A percentile compares a stretch with the other conserved stretches of the same genome.
These are phyloP conservation scores for Rubroboletus pulcherrimus DNA, from an alignment of 768 basidiomycete species.

Conservation along the genomic window DNA sequence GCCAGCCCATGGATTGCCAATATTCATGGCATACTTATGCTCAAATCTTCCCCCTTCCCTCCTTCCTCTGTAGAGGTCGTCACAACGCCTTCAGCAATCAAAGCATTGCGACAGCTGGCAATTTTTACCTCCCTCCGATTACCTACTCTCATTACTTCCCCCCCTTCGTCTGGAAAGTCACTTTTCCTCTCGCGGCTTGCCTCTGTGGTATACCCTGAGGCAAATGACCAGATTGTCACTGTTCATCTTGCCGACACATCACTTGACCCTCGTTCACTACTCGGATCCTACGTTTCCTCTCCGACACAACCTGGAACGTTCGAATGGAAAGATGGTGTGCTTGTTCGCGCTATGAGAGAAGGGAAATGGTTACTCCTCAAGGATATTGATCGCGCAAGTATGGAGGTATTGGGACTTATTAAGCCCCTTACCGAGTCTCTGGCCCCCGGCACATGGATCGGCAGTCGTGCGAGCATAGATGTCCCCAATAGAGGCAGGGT, in stretches of 20 bases:
- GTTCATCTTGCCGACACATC: constrained; percentile 95
- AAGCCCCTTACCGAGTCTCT: constrained; percentile 80
- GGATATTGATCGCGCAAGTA: constrained; percentile 87
- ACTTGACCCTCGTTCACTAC: constrained; percentile 85
- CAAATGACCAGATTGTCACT: constrained; percentile 67
- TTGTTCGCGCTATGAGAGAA: constrained; percentile 84
- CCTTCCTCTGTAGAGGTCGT: constrained; percentile 44
- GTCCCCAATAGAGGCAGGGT: constrained; percentile 74
- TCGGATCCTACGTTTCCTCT: constrained; percentile 93
- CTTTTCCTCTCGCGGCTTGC: constrained; percentile 77
- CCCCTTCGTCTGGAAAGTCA: constrained; percentile 87
- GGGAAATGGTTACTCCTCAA: constrained; percentile 93
- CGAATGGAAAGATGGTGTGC: constrained; percentile 93
- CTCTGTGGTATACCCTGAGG: constrained; percentile 53
- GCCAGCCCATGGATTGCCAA: constrained; percentile 54
- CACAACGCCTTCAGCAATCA: constrained; percentile 55
- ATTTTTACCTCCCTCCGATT: constrained; percentile 61
- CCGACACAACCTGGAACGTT: constrained; percentile 79
- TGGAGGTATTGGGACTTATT: constrained; percentile 83
- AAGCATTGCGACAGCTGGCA: constrained; percentile 60
- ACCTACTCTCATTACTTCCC: constrained; percentile 79
- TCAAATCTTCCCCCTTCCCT: constrained; percentile 41
- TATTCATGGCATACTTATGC: constrained; percentile 63
- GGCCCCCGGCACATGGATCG: constrained; percentile 67
- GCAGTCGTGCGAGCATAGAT: constrained; percentile 62